These are phyloP conservation scores for Fusarium torreyae DNA, from an alignment of 2,329 filamentous ascomycete genomes.

Conservation along the genomic window DNA sequence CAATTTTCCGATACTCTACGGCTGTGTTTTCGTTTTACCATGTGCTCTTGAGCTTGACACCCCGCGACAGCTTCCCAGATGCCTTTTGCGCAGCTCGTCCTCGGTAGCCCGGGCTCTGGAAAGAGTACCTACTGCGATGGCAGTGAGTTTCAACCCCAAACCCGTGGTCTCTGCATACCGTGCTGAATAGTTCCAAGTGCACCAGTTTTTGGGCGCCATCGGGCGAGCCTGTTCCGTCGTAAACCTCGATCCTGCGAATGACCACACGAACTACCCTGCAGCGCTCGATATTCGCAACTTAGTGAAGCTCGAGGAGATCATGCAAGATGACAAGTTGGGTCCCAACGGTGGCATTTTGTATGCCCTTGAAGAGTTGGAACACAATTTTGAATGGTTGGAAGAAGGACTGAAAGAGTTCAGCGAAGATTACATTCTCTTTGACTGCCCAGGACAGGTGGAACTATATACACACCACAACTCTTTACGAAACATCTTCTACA, in stretches of 20 bases:
- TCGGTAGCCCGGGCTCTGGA: conserved; percentile 94
- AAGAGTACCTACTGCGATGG: conserved; percentile 99
- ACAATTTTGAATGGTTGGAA: conserved; percentile 94
- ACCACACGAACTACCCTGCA: conserved; percentile 88
- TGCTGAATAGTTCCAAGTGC: conserved; percentile 69
- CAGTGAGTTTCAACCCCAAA: conserved; percentile 67
- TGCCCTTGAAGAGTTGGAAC: conserved; percentile 93
- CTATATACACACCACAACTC: conserved; percentile 96
- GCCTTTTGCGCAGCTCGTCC: conserved; percentile 82
- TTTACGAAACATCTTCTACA: conserved; percentile 91
- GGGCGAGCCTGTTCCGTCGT: conserved; percentile 94
- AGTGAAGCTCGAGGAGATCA: conserved; percentile 93
- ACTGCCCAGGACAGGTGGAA: conserved; percentile 97
- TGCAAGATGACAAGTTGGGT: conserved; percentile 90
- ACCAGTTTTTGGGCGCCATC: conserved; percentile 97
- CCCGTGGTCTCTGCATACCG: background rate
- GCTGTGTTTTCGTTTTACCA: conserved; percentile 27
- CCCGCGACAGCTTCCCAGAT: conserved; percentile 56
- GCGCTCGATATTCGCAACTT: conserved; percentile 92
- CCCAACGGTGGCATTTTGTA: conserved; percentile 95
- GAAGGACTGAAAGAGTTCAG: conserved; percentile 82
- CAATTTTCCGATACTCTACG: background rate
- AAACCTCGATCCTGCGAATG: conserved; percentile 97
- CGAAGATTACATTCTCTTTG: conserved; percentile 95
- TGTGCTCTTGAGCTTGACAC: conserved; percentile 46